These are phyloP conservation scores for Austroboletus eburneus DNA, from an alignment of 768 basidiomycete species.

Conservation along the genomic window DNA sequence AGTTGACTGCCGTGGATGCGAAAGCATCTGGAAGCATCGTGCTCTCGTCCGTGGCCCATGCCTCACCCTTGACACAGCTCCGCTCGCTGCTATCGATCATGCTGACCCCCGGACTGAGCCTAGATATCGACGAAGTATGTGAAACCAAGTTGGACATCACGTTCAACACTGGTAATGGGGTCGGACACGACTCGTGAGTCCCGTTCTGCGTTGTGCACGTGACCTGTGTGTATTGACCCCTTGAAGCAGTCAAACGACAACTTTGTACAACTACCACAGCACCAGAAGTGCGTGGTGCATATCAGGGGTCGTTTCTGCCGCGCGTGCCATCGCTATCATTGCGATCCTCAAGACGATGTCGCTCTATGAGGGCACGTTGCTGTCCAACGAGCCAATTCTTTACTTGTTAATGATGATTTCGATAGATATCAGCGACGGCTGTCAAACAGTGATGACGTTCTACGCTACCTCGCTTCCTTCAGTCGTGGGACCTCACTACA, in stretches of 20 bases:
- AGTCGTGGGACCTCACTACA: slow-evolving; percentile 55
- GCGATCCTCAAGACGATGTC: slow-evolving; percentile 66
- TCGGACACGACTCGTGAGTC: slow-evolving; percentile 51
- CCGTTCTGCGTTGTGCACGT: neutral
- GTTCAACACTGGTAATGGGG: slow-evolving; percentile 32
- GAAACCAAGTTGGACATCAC: slow-evolving; percentile 49
- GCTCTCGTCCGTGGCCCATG: slow-evolving; percentile 32
- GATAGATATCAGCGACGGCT: slow-evolving; percentile 62
- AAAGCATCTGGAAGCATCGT: slow-evolving; percentile 48
- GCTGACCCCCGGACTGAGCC: slow-evolving; percentile 66
- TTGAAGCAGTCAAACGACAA: slow-evolving; percentile 30
- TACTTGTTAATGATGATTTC: neutral
- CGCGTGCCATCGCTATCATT: slow-evolving; percentile 62
- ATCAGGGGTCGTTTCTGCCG: slow-evolving; percentile 66
- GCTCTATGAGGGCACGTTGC: slow-evolving; percentile 59
- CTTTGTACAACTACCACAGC: slow-evolving; percentile 36
- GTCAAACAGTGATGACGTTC: slow-evolving; percentile 73
- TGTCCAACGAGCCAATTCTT: neutral
- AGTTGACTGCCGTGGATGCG: slow-evolving; percentile 44
- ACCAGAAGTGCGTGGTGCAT: slow-evolving; percentile 63
- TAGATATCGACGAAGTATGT: slow-evolving; percentile 68
- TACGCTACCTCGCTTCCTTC: slow-evolving; percentile 70
- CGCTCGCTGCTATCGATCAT: slow-evolving; percentile 59
- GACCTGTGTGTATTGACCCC: slow-evolving; percentile 2
- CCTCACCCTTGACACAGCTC: slow-evolving; percentile 50